Conservation (phyloP, 2,329 filamentous ascomycete species). For the Alternaria hordeiaustralica region DNA sequence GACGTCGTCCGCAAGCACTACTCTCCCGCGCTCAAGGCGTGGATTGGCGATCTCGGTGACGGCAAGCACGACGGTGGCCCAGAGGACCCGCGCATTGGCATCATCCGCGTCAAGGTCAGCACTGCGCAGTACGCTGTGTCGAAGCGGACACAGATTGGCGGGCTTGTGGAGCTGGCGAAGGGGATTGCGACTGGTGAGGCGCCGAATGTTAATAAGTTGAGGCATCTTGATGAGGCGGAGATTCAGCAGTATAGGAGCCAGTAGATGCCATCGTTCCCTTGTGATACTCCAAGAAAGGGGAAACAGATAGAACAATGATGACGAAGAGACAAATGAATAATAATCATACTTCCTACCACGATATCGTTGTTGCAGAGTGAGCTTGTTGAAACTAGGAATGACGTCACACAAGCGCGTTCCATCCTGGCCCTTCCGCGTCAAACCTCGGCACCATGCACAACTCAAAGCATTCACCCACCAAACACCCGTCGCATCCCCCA, state of each 20-base stretch:
- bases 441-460: neutral
- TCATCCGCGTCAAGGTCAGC: slow-evolving; percentile 77
- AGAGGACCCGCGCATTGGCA: slow-evolving; percentile 79
- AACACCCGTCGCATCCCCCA: neutral
- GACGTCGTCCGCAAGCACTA: slow-evolving; percentile 73
- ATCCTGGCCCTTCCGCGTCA: neutral
- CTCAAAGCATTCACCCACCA: neutral
- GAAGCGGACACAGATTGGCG: slow-evolving; percentile 67
- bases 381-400: neutral
- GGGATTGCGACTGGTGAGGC: slow-evolving; percentile 75
- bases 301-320: neutral
- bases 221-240: slow-evolving; percentile 68
- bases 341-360: neutral
- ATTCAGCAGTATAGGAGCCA: slow-evolving; percentile 46
- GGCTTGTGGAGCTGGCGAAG: slow-evolving; percentile 75
- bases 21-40: slow-evolving; percentile 74
- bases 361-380: neutral
- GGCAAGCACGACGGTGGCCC: slow-evolving; percentile 82
- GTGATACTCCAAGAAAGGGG: neutral
- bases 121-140: slow-evolving; percentile 75
- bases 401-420: slow-evolving; percentile 17
- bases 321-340: neutral
- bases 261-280: no score
- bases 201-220: slow-evolving; percentile 75
- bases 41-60: slow-evolving; percentile 81